These are phyloP conservation scores for Malus hybrid DNA, from an alignment of 331 rosid species.

Conservation along the genomic window DNA sequence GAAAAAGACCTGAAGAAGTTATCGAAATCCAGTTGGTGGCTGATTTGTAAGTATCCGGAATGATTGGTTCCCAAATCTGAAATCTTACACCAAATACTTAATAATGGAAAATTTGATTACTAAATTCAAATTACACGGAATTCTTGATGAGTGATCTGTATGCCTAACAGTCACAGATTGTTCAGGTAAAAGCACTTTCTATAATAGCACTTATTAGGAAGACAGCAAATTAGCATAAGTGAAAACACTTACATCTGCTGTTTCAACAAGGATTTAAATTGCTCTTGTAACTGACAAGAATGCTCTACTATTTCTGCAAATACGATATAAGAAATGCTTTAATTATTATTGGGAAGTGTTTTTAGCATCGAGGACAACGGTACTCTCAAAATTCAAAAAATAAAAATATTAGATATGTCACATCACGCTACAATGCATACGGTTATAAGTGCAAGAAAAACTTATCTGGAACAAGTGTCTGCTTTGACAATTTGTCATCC, in stretches of 20 bases:
- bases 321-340: not conserved
- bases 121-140: not conserved
- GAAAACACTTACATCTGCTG: too few species aligned
- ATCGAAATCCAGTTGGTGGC: not conserved
- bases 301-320: too few species aligned
- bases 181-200: too few species aligned
- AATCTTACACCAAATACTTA: not conserved
- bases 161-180: too few species aligned
- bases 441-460: too few species aligned
- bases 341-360: too few species aligned
- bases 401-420: not conserved
- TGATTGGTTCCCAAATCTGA: not conserved
- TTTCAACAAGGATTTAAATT: too few species aligned
- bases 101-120: not conserved
- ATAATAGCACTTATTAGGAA: too few species aligned
- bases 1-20: too few species aligned
- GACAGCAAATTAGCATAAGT: too few species aligned
- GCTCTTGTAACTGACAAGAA: too few species aligned
- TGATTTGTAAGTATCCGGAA: not conserved
- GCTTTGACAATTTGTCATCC: not conserved
- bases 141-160: not conserved
- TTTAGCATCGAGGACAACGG: not conserved
- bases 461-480: not conserved
- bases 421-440: not conserved
- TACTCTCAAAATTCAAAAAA: not conserved